These are phyloP conservation scores for Erucastrum elatum DNA, from an alignment of 345 rosid species.

Conservation along the genomic window DNA sequence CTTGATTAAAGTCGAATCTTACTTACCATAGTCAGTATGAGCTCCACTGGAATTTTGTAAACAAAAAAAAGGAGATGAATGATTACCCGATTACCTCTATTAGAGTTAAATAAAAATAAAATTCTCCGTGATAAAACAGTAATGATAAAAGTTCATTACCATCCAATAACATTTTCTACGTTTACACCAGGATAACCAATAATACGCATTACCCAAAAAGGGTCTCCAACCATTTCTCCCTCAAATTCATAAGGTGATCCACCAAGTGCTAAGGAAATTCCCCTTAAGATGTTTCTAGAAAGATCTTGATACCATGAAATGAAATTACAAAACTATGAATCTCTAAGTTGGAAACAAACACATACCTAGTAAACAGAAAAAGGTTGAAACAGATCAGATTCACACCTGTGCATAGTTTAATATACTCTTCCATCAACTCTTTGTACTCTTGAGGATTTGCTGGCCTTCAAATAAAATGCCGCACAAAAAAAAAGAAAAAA, in stretches of 20 bases:
- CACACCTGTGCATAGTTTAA: slow-evolving; percentile 66
- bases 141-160: slow-evolving; percentile 44
- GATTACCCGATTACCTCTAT: not conserved
- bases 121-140: not conserved
- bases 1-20: not conserved
- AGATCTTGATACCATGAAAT: slow-evolving; percentile 47
- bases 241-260: slow-evolving; percentile 69
- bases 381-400: not conserved
- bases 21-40: slow-evolving; percentile 79
- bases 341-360: not conserved
- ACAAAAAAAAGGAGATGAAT: not conserved
- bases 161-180: slow-evolving; percentile 60
- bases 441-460: slow-evolving; percentile 52
- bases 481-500: not conserved
- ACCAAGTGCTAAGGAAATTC: slow-evolving; percentile 69
- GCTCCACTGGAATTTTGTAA: slow-evolving; percentile 54
- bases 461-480: slow-evolving; percentile 53
- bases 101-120: not conserved
- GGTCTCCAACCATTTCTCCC: slow-evolving; percentile 66
- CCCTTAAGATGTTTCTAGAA: slow-evolving; percentile 70
- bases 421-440: slow-evolving; percentile 60
- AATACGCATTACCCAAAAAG: slow-evolving; percentile 82
- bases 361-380: not conserved
- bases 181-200: slow-evolving; percentile 68
- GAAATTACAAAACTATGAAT: not conserved